A percentile compares a stretch with the other conserved stretches of the same genome.
Conservation (phyloP, 352 stramenopile genomes). For the Globisporangium carolinianum region DNA sequence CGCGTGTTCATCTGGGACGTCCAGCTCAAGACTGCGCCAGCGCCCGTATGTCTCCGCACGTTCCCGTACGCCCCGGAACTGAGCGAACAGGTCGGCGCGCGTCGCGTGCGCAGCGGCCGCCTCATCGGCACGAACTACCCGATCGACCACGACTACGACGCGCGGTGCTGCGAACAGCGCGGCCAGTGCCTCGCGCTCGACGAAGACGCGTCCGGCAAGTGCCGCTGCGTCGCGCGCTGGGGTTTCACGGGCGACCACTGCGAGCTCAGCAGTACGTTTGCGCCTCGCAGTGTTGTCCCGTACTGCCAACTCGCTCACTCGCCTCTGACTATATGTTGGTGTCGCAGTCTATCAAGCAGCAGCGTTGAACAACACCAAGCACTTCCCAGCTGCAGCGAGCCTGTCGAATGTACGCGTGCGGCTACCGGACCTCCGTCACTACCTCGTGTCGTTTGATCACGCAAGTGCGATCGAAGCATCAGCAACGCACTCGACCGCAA, state of each 20-base stretch:
- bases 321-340: too few species aligned
- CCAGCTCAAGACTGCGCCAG: slow-evolving; percentile 48
- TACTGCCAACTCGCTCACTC: too few species aligned
- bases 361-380: slow-evolving; percentile 25
- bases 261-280: slow-evolving; percentile 41
- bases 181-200: slow-evolving; percentile 33
- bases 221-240: slow-evolving; percentile 57
- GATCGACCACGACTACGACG: slow-evolving; percentile 68
- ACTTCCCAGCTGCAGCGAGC: slow-evolving; percentile 33
- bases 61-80: slow-evolving; percentile 58
- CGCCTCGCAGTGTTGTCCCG: too few species aligned
- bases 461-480: slow-evolving; percentile 15
- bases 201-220: slow-evolving; percentile 58
- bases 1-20: slow-evolving; percentile 65
- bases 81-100: slow-evolving; percentile 49
- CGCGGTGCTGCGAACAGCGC: slow-evolving; percentile 58
- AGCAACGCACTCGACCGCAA: neutral
- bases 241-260: slow-evolving; percentile 64
- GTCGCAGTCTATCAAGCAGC: slow-evolving; percentile 55
- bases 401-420: slow-evolving; percentile 22
- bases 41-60: slow-evolving; percentile 31
- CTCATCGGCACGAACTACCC: slow-evolving; percentile 59
- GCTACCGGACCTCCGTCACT: slow-evolving; percentile 41
- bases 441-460: slow-evolving; percentile 39
- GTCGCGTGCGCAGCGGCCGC: slow-evolving; percentile 49